A percentile compares a stretch with the other conserved stretches of the same genome.
These are phyloP conservation scores for Saitozyma sp. DNA, from an alignment of 768 basidiomycete genomes.

Conservation along the genomic window DNA sequence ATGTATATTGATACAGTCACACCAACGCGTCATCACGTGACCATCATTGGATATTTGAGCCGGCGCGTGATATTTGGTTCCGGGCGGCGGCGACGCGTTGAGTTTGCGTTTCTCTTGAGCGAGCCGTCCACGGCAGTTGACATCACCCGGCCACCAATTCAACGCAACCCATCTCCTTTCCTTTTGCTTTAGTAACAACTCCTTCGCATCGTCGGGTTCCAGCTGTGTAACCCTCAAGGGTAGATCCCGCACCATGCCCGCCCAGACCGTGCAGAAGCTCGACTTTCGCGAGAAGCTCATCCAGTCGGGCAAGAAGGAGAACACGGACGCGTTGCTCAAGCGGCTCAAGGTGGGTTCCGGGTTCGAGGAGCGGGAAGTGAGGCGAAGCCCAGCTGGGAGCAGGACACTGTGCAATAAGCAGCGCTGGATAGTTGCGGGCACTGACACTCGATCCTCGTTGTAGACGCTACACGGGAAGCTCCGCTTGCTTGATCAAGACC, in stretches of 20 bases:
- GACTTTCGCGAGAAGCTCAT: slow-evolving; percentile 79
- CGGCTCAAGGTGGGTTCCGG: slow-evolving; percentile 64
- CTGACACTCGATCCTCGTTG: slow-evolving; percentile 3
- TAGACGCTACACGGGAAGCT: slow-evolving; percentile 58
- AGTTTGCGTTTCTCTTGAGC: too few species aligned
- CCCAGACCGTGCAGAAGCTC: slow-evolving; percentile 37
- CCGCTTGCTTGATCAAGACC: slow-evolving; percentile 85
- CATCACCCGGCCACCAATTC: too few species aligned
- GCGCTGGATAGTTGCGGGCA: neutral
- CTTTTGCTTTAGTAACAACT: too few species aligned
- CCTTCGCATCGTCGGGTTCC: too few species aligned
- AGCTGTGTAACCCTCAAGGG: neutral
- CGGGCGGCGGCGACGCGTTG: too few species aligned
- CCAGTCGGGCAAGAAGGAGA: slow-evolving; percentile 65
- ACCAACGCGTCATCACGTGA: too few species aligned
- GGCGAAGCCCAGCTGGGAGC: neutral
- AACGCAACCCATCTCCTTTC: too few species aligned
- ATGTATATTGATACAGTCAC: too few species aligned
- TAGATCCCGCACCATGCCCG: slow-evolving; percentile 10
- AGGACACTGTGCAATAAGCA: slow-evolving; percentile 1
- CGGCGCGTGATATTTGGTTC: too few species aligned
- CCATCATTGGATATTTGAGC: too few species aligned
- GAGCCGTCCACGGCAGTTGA: too few species aligned
- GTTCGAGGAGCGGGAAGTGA: too few species aligned
- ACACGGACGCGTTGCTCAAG: slow-evolving; percentile 77